Evolutionary conservation across 352 stramenopile species (phyloP), one percentile per base, ranked within the genome.

Genomic region (Globisporangium okanoganense): DNA sequence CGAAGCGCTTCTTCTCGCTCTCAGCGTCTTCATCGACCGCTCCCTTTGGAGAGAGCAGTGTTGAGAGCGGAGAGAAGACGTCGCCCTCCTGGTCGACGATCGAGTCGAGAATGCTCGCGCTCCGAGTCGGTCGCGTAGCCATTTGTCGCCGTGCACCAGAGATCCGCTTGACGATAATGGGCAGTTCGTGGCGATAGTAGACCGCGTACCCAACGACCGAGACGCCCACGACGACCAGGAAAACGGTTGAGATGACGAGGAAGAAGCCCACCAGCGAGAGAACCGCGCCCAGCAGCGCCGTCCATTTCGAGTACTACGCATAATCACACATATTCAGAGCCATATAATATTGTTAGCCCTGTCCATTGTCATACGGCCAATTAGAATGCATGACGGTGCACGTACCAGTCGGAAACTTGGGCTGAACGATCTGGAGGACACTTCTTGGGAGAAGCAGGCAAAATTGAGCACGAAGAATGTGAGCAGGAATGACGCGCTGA

Each of bases 401-500:
- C 66, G n/a, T 66, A 82, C 76, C 71, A 85, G 72, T 18, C 67
- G 66, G 31, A 83, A 83, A 7, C 66, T 71, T 0, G 76, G 73
- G 0, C 40, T 59, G 54, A 82, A 86, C 0, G 53, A 64, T 20
- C 65, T 54, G 6, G 72, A 78, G 8, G 75, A 67, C 45, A 86
- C 71, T 16, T 80, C 74, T 27, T 82, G 70, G 31, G 78, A 81
- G 33, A 86, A 83, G 54, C 76, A 86, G 8, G 70, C 67, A 31
- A 83, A 83, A 54, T 86, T 86, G 35, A 85, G 55, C 24, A 74
- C 64, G 16, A 67, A 70, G 54, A 86, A 86, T 9, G 67, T 66
- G 27, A 86, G 71, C 9, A 86, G 59, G 36, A 82, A 79, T 13
- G 69, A 76, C 0, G 76, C 67, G 13, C 61, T 77, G 18, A 82